These are phyloP conservation scores for Penicillium sp. DNA, from an alignment of 2,329 filamentous ascomycete species.

Conservation along the genomic window DNA sequence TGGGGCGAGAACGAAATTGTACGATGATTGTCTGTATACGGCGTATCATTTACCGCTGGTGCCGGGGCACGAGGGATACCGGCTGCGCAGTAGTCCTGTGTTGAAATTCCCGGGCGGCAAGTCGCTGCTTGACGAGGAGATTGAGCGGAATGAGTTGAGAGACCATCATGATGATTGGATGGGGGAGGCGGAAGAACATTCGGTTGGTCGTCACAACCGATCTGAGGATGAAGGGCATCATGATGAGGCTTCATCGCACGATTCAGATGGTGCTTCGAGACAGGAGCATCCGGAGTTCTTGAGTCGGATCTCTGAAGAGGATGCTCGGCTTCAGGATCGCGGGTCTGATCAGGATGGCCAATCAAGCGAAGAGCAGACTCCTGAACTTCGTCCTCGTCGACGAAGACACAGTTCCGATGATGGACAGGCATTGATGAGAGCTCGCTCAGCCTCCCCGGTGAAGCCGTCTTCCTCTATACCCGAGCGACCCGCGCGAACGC, in stretches of 20 bases:
- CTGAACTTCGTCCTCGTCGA: constrained; percentile 20
- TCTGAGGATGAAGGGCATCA: constrained; percentile 33
- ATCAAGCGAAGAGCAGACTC: constrained; percentile 2
- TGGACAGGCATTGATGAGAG: constrained; percentile 24
- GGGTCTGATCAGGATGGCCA: background rate
- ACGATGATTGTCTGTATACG: constrained; percentile 95
- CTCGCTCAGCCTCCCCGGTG: constrained; percentile 52
- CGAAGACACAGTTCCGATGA: constrained; percentile 30
- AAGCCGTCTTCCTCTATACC: constrained; percentile 18
- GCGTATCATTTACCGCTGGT: constrained; percentile 92
- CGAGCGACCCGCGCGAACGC: constrained; percentile 67
- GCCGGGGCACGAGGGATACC: constrained; percentile 82
- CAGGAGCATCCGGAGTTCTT: constrained; percentile 19
- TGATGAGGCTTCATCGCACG: constrained; percentile 17
- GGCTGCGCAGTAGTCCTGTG: constrained; percentile 86
- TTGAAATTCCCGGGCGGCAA: constrained; percentile 92
- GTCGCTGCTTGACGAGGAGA: constrained; percentile 90
- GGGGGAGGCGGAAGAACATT: constrained; percentile 62
- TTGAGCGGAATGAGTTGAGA: constrained; percentile 86
- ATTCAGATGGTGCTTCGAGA: constrained; percentile 7
- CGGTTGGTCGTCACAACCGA: constrained; percentile 41
- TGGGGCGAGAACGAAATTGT: constrained; percentile 89
- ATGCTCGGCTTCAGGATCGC: constrained; percentile 9
- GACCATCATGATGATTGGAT: constrained; percentile 93
- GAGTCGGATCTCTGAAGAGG: constrained; percentile 18